Evolutionary conservation across 2,329 filamentous ascomycete genomes (phyloP).

Genomic region (Penicillium sumatraense): DNA sequence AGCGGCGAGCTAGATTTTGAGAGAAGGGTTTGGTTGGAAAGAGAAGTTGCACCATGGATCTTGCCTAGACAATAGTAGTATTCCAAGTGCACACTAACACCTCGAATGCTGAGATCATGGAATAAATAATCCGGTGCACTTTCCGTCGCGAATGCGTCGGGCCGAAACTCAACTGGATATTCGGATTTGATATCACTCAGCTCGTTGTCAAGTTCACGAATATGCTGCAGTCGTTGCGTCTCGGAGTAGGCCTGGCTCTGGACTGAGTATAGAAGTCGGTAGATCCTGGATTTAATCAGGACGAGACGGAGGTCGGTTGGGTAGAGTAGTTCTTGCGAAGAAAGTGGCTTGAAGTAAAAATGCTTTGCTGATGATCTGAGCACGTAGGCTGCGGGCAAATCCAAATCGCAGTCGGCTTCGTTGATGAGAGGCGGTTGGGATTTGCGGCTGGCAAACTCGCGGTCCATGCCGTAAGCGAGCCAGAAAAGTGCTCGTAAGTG

Average conservation of each 20-base stretch:
- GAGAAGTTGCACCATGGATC: slow-evolving; percentile 26
- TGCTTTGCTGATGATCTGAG: slow-evolving; percentile 22
- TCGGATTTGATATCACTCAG: slow-evolving; percentile 22
- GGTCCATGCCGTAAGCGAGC: slow-evolving; percentile 29
- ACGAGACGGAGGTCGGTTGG: slow-evolving; percentile 30
- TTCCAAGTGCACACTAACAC: slow-evolving; percentile 30
- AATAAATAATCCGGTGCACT: slow-evolving; percentile 24
- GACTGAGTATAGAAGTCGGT: slow-evolving; percentile 24
- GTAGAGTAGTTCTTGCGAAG: slow-evolving; percentile 25
- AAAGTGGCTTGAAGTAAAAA: slow-evolving; percentile 26
- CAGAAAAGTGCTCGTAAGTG: slow-evolving; percentile 32
- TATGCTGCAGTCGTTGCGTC: slow-evolving; percentile 25
- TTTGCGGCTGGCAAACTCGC: slow-evolving; percentile 28
- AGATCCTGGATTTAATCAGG: slow-evolving; percentile 29
- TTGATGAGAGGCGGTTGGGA: slow-evolving; percentile 25
- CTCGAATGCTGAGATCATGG: slow-evolving; percentile 30
- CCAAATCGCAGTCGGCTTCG: slow-evolving; percentile 28
- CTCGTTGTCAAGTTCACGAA: slow-evolving; percentile 30
- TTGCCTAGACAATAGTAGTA: slow-evolving; percentile 31
- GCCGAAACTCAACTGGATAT: slow-evolving; percentile 23
- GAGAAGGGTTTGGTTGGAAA: not conserved
- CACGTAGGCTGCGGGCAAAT: slow-evolving; percentile 25
- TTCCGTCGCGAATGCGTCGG: slow-evolving; percentile 23
- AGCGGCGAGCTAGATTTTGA: slow-evolving; percentile 16
- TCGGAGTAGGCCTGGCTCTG: slow-evolving; percentile 18